Conservation (phyloP, 2,329 filamentous ascomycete species). For the Elsinoe arachidis region DNA sequence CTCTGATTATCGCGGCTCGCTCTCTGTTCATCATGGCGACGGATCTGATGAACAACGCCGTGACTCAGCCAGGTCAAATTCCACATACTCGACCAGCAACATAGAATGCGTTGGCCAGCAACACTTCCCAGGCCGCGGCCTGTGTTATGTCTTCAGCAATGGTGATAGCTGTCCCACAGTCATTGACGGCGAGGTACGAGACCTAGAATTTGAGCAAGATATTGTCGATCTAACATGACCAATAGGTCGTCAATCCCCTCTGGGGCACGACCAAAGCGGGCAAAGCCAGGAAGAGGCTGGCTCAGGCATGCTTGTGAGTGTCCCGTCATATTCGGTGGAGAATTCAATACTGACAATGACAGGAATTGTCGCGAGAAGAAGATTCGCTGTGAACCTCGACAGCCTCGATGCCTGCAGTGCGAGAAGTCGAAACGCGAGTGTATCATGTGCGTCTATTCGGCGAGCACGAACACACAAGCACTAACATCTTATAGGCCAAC, state of each 20-base stretch:
- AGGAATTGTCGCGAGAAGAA: constrained; percentile 86
- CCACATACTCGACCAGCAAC: constrained; percentile 19
- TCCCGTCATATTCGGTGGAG: background rate
- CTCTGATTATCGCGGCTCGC: background rate
- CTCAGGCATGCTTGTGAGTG: constrained; percentile 67
- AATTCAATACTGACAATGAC: background rate
- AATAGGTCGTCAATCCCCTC: constrained; percentile 55
- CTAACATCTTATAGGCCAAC: constrained; percentile 17
- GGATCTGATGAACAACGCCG: background rate
- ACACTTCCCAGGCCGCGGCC: constrained; percentile 16
- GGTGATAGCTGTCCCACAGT: constrained; percentile 17
- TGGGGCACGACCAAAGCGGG: constrained; percentile 94
- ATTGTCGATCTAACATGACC: background rate
- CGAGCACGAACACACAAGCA: background rate
- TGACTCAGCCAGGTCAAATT: constrained; percentile 10
- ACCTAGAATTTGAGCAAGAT: background rate
- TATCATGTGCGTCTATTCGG: constrained; percentile 52
- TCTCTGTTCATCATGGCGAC: background rate
- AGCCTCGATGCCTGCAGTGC: constrained; percentile 80
- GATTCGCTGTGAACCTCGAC: constrained; percentile 90
- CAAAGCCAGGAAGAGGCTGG: constrained; percentile 81
- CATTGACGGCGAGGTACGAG: constrained; percentile 16
- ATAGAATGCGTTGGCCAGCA: constrained; percentile 38
- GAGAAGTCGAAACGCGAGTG: constrained; percentile 82
- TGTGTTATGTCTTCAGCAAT: constrained; percentile 17